These are phyloP conservation scores for Haematococcus lacustris DNA, from an alignment of 139 green algal genomes.

Conservation along the genomic window DNA sequence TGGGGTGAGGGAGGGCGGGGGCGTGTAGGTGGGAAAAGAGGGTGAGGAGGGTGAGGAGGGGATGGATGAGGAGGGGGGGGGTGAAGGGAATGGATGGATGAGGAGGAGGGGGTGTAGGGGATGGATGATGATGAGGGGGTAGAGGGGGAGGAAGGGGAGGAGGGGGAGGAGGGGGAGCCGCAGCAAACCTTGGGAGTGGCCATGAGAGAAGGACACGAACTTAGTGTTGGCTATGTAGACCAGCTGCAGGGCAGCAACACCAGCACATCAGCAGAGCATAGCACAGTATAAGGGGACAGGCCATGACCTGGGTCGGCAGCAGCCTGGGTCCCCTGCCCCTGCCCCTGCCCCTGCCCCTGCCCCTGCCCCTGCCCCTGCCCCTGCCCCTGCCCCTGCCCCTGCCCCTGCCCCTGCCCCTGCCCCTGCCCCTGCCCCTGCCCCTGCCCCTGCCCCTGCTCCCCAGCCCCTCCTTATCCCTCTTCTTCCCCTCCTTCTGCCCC, in stretches of 20 bases:
- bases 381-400: too few relatives aligned
- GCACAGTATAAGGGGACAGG: too few relatives aligned
- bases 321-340: too few relatives aligned
- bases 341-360: too few relatives aligned
- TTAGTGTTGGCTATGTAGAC: slow-evolving; percentile 26
- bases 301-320: too few relatives aligned
- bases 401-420: too few relatives aligned
- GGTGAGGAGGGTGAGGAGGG: background rate
- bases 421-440: too few relatives aligned
- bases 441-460: too few relatives aligned
- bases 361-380: too few relatives aligned
- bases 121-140: background rate
- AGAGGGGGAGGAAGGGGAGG: background rate
- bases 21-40: background rate
- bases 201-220: background rate
- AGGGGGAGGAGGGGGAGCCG: background rate
- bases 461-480: too few relatives aligned
- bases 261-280: too few relatives aligned
- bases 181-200: background rate
- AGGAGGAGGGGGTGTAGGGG: background rate
- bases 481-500: background rate
- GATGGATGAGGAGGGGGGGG: background rate
- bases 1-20: background rate
- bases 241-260: slow-evolving; percentile 3
- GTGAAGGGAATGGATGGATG: background rate